Percentiles rank a stretch among this genome's conserved stretches.
These are phyloP conservation scores for Starmerella scarabaei DNA, from an alignment of 805 yeast genomes.

Conservation along the genomic window DNA sequence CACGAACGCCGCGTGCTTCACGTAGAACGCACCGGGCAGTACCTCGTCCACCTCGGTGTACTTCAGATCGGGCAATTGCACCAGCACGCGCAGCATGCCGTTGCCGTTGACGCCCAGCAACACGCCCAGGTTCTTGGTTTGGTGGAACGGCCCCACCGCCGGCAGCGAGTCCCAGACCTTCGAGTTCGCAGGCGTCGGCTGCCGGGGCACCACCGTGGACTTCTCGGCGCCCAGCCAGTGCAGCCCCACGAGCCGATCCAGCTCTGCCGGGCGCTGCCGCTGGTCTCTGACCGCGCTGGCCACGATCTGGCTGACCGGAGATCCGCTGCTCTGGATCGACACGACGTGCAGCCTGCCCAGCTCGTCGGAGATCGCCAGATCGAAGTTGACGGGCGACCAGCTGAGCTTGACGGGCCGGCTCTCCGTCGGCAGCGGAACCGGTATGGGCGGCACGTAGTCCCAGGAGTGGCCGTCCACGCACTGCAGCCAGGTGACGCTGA, in stretches of 20 bases:
- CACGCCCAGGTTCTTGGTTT: conserved; percentile 55
- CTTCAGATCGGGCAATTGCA: conserved; percentile 31
- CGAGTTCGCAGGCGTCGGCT: neutral
- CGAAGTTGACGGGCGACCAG: conserved; percentile 74
- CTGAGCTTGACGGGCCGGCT: conserved; percentile 31
- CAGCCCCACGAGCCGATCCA: conserved; percentile 35
- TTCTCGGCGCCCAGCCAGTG: conserved; percentile 70
- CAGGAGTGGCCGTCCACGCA: conserved; percentile 64
- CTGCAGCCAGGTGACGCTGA: conserved; percentile 55
- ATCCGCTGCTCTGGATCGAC: conserved; percentile 21
- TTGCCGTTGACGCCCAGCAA: conserved; percentile 51
- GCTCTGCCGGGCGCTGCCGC: conserved; percentile 21
- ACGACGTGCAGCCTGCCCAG: conserved; percentile 51
- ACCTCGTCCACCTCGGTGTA: conserved; percentile 20
- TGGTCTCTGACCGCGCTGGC: conserved; percentile 22
- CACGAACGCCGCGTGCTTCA: conserved; percentile 23
- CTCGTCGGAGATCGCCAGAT: conserved; percentile 65
- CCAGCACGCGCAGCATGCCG: conserved; percentile 48
- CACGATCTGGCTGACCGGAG: conserved; percentile 16
- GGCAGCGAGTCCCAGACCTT: conserved; percentile 34
- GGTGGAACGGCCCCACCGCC: conserved; percentile 54
- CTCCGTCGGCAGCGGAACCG: conserved; percentile 22
- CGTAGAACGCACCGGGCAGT: conserved; percentile 19
- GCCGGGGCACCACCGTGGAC: conserved; percentile 29
- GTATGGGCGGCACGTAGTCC: conserved; percentile 54